Base-by-base conservation (phyloP, 2,329 filamentous ascomycete genomes). In the Helicocarpus griseus region DNA sequence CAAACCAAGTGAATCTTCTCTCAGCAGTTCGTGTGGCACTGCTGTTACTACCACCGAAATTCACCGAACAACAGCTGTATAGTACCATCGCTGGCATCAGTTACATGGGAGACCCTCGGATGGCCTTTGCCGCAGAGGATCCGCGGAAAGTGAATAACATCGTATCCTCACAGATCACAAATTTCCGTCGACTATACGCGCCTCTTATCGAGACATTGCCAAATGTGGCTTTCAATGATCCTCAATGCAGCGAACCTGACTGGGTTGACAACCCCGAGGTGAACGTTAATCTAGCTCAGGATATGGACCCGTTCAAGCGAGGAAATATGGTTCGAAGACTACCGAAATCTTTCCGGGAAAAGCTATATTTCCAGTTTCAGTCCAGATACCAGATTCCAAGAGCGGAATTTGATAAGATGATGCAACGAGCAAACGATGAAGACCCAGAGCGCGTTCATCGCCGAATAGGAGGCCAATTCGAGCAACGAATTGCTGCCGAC, bases 281-380 rank as follows among this genome's bases (percentile, higher is more conserved):
- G 24, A 82, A 93, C 58, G 77, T 87, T 58, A 77, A 73, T 14
- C 74, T 98, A 19, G 76, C 78, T 39, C 93, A 98, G 69, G 89
- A 97, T 62, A 94, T 97, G 89, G 87, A 95, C 61, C 87, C 90
- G 0, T 73, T 87, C 53, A 89, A 87, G 63, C 83, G 93, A 52
- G 89, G 87, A 17, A 98, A 98, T 69, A 98, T 98, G 88, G 91
- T 98, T 8, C 83, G 93, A 4, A 85, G 93, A 11, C 75, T 98
- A 9, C 93, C 93, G 3, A 85, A 86, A 61, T 78, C 83, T 5
- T 97, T 98, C 77, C 82, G 93, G 35, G 81, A 86, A 50, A 90
- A 89, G 53, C 75, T 98, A 0, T 98, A 98, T 72, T 95, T 95
- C 68, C 83, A 90, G 62, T 98, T 96, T 68, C 90, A 95, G 67